These are phyloP conservation scores for Pascua guehoae DNA, from an alignment of 1,284 basidiomycete genomes.

Conservation along the genomic window DNA sequence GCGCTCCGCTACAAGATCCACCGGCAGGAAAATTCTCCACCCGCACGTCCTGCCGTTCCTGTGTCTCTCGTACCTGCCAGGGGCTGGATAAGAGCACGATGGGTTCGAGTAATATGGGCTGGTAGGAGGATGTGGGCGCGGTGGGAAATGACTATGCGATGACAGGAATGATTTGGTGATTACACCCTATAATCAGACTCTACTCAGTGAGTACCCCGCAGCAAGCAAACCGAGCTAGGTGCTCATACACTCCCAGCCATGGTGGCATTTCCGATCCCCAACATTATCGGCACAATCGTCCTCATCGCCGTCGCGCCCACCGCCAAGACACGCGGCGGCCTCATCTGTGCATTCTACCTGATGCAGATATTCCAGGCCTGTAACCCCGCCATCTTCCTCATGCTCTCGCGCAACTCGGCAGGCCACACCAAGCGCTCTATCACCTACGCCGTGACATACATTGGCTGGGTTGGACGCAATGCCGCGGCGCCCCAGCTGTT, in stretches of 20 bases:
- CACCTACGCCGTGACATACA: constrained; percentile 18
- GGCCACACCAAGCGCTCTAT: constrained; percentile 18
- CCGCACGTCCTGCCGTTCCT: constrained; percentile 5
- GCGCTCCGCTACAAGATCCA: constrained; percentile 10
- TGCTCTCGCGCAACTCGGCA: constrained; percentile 18
- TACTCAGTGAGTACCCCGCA: background rate
- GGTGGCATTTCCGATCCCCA: constrained; percentile 9
- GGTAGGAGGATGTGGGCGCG: constrained; percentile 29
- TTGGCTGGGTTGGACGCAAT: constrained; percentile 34
- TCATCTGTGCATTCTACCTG: constrained; percentile 17
- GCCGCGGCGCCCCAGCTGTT: constrained; percentile 34
- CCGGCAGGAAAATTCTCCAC: no score
- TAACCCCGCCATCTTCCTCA: constrained; percentile 15
- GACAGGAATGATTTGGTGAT: constrained; percentile 25
- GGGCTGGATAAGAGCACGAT: constrained; percentile 23
- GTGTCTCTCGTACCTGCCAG: constrained; percentile 12
- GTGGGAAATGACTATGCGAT: constrained; percentile 33
- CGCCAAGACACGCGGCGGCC: constrained; percentile 8
- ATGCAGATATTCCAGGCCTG: constrained; percentile 6
- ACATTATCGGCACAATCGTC: constrained; percentile 15
- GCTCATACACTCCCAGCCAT: background rate
- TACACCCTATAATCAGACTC: background rate
- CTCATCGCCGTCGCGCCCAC: constrained; percentile 15
- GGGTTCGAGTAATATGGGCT: constrained; percentile 34
- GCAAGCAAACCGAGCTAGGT: constrained; percentile 1